Evolutionary conservation across 2,329 filamentous ascomycete species (phyloP).

Genomic region (Fusarium kyushuense): DNA sequence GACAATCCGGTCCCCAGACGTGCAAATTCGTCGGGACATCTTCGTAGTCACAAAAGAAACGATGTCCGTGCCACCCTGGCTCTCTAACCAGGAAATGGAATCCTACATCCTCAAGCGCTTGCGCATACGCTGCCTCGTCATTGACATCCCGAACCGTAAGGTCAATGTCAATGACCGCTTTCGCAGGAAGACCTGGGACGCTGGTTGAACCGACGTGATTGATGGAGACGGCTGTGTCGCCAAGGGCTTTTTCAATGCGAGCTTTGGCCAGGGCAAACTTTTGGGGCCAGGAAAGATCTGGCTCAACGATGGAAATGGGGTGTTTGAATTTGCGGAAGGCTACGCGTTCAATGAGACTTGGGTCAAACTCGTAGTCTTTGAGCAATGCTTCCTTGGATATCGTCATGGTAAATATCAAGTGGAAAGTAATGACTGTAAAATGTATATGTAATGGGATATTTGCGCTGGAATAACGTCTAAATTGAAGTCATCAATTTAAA

Average conservation of each 20-base stretch:
- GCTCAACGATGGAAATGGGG: slow-evolving; percentile 52
- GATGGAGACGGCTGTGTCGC: slow-evolving; percentile 53
- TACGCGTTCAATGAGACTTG: slow-evolving; percentile 42
- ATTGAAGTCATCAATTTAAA: neutral
- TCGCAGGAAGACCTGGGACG: slow-evolving; percentile 62
- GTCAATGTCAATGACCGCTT: slow-evolving; percentile 66
- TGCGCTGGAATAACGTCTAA: neutral
- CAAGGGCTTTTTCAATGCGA: slow-evolving; percentile 54
- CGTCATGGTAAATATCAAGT: slow-evolving; percentile 17
- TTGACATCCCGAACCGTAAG: slow-evolving; percentile 56
- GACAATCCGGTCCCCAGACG: slow-evolving; percentile 59
- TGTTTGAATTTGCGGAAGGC: slow-evolving; percentile 41
- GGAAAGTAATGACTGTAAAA: rapidly evolving
- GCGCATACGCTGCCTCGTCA: slow-evolving; percentile 58
- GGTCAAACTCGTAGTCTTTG: slow-evolving; percentile 45
- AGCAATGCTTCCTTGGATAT: slow-evolving; percentile 46
- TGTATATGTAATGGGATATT: rapidly evolving
- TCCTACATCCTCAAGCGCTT: slow-evolving; percentile 57
- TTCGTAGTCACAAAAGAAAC: slow-evolving; percentile 56
- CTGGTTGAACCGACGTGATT: slow-evolving; percentile 64
- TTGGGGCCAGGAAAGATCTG: slow-evolving; percentile 54
- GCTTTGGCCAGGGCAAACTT: slow-evolving; percentile 49
- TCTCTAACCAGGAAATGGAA: slow-evolving; percentile 62
- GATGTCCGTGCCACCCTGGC: slow-evolving; percentile 61
- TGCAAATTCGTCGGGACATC: slow-evolving; percentile 60